phyloP scores from a whole-genome alignment of 2,329 filamentous ascomycete species.

The Pezicula radicicola region DNA sequence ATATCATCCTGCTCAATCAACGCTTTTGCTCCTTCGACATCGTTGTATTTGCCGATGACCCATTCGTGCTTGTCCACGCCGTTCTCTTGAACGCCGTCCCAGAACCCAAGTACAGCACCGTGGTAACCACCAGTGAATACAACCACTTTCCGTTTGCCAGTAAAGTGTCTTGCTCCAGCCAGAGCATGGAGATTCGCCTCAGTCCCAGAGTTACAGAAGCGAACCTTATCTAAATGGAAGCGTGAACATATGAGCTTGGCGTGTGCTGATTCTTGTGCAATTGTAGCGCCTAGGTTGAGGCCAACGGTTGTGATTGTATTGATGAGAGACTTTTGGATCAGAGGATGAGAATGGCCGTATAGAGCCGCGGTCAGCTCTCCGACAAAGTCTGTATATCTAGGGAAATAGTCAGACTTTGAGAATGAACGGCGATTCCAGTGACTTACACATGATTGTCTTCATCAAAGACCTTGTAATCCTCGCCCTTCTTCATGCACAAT shows the following conservation, averaged over 20 bases:
- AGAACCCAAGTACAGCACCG: conserved; percentile 33
- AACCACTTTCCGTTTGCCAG: conserved; percentile 4
- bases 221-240: conserved; percentile 50
- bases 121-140: conserved; percentile 11
- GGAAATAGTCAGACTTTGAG: background rate
- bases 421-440: background rate
- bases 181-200: conserved; percentile 60
- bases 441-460: conserved; percentile 4
- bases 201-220: conserved; percentile 63
- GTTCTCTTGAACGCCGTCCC: background rate
- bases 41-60: conserved; percentile 60
- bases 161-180: conserved; percentile 22
- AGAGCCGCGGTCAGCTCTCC: conserved; percentile 62
- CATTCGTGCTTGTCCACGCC: conserved; percentile 39
- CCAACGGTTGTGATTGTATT: conserved; percentile 47
- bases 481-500: conserved; percentile 3
- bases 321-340: conserved; percentile 34
- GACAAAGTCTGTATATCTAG: conserved; percentile 53
- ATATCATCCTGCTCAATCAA: conserved; percentile 6
- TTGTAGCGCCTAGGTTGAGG: conserved; percentile 51
- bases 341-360: conserved; percentile 60
- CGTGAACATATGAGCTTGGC: conserved; percentile 46
- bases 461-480: conserved; percentile 3
- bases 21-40: conserved; percentile 32
- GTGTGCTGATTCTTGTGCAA: conserved; percentile 44